Percentiles rank a stretch among this genome's conserved stretches.
Evolutionary conservation across 345 rosid species (phyloP).

Genomic region (Stellera chamaejasme): DNA sequence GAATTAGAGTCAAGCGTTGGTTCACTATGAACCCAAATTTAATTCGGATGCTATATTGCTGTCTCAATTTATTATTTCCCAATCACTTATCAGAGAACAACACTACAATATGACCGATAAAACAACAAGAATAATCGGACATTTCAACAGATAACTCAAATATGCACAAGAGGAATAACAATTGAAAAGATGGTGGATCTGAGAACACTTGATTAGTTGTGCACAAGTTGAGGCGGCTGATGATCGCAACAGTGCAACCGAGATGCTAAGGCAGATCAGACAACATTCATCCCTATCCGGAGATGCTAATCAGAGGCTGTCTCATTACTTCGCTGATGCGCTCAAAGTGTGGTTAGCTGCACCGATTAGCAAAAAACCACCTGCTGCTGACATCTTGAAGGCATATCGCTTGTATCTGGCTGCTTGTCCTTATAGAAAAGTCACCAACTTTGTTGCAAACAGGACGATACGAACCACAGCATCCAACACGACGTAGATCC

Average conservation of each 20-base stretch:
- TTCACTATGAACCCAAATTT: too few relatives aligned
- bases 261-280: slow-evolving; percentile 12
- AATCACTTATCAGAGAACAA: too few relatives aligned
- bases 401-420: slow-evolving; percentile 21
- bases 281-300: slow-evolving; percentile 18
- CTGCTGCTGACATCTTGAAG: slow-evolving; percentile 31
- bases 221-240: slow-evolving; percentile 31
- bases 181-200: slow-evolving; percentile 35
- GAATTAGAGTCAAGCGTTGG: too few relatives aligned
- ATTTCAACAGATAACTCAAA: too few relatives aligned
- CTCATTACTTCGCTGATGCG: slow-evolving; percentile 37
- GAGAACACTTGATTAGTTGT: slow-evolving; percentile 36
- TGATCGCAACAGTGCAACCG: slow-evolving; percentile 7
- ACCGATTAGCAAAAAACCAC: slow-evolving; percentile 11
- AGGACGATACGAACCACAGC: slow-evolving; percentile 23
- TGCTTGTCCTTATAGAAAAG: slow-evolving; percentile 27
- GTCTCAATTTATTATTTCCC: too few relatives aligned
- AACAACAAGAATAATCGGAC: too few relatives aligned
- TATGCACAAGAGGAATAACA: too few relatives aligned
- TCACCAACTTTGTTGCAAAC: slow-evolving; percentile 24
- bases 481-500: slow-evolving; percentile 26
- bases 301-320: slow-evolving; percentile 37
- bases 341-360: slow-evolving; percentile 40
- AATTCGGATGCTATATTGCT: too few relatives aligned
- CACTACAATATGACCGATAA: too few relatives aligned